These are phyloP conservation scores for Pseudopithomyces chartarum DNA, from an alignment of 2,329 filamentous ascomycete genomes.

Conservation along the genomic window DNA sequence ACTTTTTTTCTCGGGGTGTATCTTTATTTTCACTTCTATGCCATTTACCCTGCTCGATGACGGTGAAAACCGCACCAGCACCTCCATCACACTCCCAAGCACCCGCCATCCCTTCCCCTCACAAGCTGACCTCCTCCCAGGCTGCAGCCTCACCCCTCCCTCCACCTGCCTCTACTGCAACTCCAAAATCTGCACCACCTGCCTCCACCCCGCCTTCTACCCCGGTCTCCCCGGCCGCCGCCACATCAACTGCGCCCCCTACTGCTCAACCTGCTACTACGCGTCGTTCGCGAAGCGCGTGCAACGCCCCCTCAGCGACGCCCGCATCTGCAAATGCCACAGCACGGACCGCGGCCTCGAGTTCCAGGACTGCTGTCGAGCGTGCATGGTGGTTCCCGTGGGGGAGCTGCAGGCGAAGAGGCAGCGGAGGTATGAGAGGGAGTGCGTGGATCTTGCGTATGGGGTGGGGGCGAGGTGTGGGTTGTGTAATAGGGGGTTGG, in stretches of 20 bases:
- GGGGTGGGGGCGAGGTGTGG: slow-evolving; percentile 13
- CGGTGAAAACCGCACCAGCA: too few relatives aligned
- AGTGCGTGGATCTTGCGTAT: slow-evolving; percentile 17
- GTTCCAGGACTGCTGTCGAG: slow-evolving; percentile 15
- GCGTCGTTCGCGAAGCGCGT: slow-evolving; percentile 6
- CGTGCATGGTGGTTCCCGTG: slow-evolving; percentile 5
- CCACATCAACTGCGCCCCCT: slow-evolving; percentile 19
- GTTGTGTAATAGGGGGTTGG: slow-evolving; percentile 15
- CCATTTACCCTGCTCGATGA: too few relatives aligned
- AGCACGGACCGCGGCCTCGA: slow-evolving; percentile 6
- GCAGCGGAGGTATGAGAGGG: slow-evolving; percentile 16
- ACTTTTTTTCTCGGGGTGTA: not conserved
- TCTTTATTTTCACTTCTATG: too few relatives aligned
- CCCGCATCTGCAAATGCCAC: slow-evolving; percentile 16
- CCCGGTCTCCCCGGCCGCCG: slow-evolving; percentile 17
- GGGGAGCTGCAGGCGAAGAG: slow-evolving; percentile 8
- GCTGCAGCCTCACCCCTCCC: not conserved
- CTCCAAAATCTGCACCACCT: slow-evolving; percentile 17
- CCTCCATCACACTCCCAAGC: too few relatives aligned
- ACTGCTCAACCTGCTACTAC: slow-evolving; percentile 22
- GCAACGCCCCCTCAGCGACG: not conserved
- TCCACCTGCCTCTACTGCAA: slow-evolving; percentile 24
- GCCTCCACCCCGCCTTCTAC: not conserved
- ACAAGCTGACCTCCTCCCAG: not conserved
- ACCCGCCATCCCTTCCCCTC: too few relatives aligned